Evolutionary conservation across 148 eudicot species (phyloP).

Genomic region (Pouteria glomerata): DNA sequence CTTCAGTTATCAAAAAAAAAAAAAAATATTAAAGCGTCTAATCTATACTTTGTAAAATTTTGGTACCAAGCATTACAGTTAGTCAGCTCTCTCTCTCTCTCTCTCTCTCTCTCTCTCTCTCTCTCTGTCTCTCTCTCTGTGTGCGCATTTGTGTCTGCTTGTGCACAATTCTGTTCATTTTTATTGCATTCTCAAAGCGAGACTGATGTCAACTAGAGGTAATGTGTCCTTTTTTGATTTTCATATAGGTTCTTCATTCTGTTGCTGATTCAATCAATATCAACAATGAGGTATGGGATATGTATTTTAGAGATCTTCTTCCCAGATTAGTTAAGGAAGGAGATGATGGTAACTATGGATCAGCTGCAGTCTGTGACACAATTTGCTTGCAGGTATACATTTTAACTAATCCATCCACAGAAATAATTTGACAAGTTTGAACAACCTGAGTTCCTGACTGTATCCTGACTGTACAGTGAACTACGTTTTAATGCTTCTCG

Average conservation of each 20-base stretch:
- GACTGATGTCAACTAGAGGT: not conserved
- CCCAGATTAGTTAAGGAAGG: conserved; percentile 82
- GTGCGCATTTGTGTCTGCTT: no score
- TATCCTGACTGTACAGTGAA: not conserved
- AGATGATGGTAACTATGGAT: conserved; percentile 86
- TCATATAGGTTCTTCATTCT: conserved; percentile 68
- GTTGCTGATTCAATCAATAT: conserved; percentile 65
- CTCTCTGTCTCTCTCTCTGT: no score
- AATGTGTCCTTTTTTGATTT: not conserved
- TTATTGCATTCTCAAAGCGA: not conserved
- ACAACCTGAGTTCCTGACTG: not conserved
- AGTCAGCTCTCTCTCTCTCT: no score
- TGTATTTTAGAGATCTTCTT: conserved; percentile 81
- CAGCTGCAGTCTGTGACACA: conserved; percentile 77
- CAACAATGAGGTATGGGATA: conserved; percentile 64
- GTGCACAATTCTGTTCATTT: not conserved
- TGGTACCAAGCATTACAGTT: no score
- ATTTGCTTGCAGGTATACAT: conserved; percentile 74
- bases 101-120: no score
- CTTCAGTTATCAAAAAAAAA: no score
- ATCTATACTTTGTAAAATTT: no score
- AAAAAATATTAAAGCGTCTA: no score
- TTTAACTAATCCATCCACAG: not conserved
- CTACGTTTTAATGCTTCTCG: not conserved
- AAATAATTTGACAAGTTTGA: not conserved